Conservation (phyloP, 1,139 yeast species). For the Pichia sp. region DNA sequence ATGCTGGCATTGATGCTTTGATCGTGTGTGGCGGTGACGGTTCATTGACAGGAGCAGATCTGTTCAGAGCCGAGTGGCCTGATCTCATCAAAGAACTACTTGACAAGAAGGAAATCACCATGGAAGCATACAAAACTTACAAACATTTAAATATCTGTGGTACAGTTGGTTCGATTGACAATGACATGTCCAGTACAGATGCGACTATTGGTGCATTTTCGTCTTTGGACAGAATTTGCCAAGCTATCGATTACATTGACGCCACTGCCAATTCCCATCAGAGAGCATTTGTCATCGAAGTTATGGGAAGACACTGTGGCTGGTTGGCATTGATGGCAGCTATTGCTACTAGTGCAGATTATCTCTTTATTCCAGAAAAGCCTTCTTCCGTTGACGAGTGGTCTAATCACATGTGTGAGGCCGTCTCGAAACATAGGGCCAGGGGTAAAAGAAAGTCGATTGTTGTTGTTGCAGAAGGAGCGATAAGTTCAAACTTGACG, state of each 20-base stretch:
- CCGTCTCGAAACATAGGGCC: slow-evolving; percentile 61
- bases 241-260: slow-evolving; percentile 76
- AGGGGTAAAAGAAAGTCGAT: slow-evolving; percentile 76
- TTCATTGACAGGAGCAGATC: slow-evolving; percentile 77
- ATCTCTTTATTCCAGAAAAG: slow-evolving; percentile 75
- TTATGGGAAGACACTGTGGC: slow-evolving; percentile 90
- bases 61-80: slow-evolving; percentile 79
- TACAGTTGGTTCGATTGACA: slow-evolving; percentile 76
- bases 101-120: slow-evolving; percentile 45
- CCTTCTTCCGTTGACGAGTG: slow-evolving; percentile 60
- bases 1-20: slow-evolving; percentile 71
- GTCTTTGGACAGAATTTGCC: slow-evolving; percentile 70
- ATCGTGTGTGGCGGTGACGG: slow-evolving; percentile 88
- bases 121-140: slow-evolving; percentile 50
- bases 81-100: slow-evolving; percentile 59
- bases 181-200: slow-evolving; percentile 80
- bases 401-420: slow-evolving; percentile 63
- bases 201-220: slow-evolving; percentile 81
- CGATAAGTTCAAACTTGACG: slow-evolving; percentile 60
- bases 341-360: slow-evolving; percentile 77
- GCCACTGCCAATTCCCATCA: slow-evolving; percentile 84
- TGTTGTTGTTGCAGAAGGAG: slow-evolving; percentile 83
- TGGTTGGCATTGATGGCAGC: slow-evolving; percentile 86
- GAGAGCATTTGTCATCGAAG: slow-evolving; percentile 79
- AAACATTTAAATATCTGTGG: slow-evolving; percentile 68